These are phyloP conservation scores for Hylodesmum podocarpum DNA, from an alignment of 306 rosid species.

Conservation along the genomic window DNA sequence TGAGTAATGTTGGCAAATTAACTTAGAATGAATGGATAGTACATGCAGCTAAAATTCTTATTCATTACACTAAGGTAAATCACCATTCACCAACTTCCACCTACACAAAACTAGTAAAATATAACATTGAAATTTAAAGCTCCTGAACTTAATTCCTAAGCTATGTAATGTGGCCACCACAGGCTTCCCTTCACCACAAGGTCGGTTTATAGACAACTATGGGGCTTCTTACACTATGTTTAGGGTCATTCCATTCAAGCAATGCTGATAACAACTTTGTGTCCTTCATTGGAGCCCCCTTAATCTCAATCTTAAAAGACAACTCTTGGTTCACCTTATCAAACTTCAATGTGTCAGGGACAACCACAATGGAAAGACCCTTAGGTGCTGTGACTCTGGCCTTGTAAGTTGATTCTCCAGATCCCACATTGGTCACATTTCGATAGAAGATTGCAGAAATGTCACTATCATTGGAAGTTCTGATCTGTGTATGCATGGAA, in stretches of 20 bases:
- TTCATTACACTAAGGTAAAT: background rate
- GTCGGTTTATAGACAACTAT: constrained; percentile 42
- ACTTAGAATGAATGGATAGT: background rate
- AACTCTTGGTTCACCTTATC: constrained; percentile 22
- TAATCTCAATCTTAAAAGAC: constrained; percentile 58
- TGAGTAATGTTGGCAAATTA: background rate
- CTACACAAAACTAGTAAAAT: background rate
- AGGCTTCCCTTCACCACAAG: background rate
- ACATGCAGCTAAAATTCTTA: background rate
- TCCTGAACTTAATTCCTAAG: background rate
- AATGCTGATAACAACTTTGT: constrained; percentile 28
- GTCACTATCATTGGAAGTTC: background rate
- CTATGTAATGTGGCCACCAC: background rate
- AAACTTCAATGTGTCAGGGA: constrained; percentile 54
- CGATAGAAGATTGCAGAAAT: constrained; percentile 56
- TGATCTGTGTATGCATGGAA: constrained; percentile 52
- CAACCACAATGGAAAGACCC: constrained; percentile 54
- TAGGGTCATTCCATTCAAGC: constrained; percentile 66
- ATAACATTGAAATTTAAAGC: background rate
- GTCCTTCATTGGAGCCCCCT: constrained; percentile 43
- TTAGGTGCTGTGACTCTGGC: constrained; percentile 51
- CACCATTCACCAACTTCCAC: background rate
- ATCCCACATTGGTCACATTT: constrained; percentile 63
- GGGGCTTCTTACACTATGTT: constrained; percentile 56
- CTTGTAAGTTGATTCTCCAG: constrained; percentile 47